These are phyloP conservation scores for Dendrobium nobile DNA, from an alignment of 106 monocot species.

Conservation along the genomic window DNA sequence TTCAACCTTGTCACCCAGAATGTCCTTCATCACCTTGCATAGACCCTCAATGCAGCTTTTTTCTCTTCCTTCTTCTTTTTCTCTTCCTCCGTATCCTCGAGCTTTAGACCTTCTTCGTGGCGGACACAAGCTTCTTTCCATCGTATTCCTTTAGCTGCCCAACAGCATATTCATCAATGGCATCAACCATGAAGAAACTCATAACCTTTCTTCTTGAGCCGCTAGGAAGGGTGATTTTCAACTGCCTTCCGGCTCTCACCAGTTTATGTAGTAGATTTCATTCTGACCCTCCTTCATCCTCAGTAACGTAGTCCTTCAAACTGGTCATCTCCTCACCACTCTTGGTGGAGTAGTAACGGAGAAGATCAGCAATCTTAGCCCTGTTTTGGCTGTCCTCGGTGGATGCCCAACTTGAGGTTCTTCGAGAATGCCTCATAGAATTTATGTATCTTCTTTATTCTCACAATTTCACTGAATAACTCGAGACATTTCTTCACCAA, in stretches of 20 bases:
- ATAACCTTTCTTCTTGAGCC: constrained; percentile 38
- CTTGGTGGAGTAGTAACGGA: constrained; percentile 35
- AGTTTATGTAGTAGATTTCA: constrained; percentile 43
- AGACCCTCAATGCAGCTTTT: constrained; percentile 26
- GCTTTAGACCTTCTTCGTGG: constrained; percentile 40
- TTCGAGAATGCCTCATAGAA: constrained; percentile 47
- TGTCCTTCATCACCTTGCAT: constrained; percentile 41
- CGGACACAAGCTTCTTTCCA: constrained; percentile 42
- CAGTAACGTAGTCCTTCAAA: constrained; percentile 42
- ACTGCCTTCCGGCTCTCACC: constrained; percentile 46
- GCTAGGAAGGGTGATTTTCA: constrained; percentile 45
- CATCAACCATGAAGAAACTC: constrained; percentile 46
- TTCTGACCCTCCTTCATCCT: constrained; percentile 49
- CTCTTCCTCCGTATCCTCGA: constrained; percentile 45
- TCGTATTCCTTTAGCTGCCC: constrained; percentile 44
- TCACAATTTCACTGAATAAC: constrained; percentile 33
- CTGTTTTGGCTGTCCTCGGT: constrained; percentile 27
- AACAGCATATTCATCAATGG: constrained; percentile 44
- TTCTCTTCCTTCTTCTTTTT: constrained; percentile 32
- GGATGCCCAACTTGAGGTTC: constrained; percentile 37
- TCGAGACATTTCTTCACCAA: constrained; percentile 41
- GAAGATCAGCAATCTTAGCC: constrained; percentile 18
- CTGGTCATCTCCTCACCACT: constrained; percentile 43
- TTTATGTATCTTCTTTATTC: constrained; percentile 44
- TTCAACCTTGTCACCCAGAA: constrained; percentile 39